Percentiles rank a stretch among this genome's conserved stretches.
These are phyloP conservation scores for Kickxella alabastrina DNA, from an alignment of 192 early-diverging fungal species.

Conservation along the genomic window DNA sequence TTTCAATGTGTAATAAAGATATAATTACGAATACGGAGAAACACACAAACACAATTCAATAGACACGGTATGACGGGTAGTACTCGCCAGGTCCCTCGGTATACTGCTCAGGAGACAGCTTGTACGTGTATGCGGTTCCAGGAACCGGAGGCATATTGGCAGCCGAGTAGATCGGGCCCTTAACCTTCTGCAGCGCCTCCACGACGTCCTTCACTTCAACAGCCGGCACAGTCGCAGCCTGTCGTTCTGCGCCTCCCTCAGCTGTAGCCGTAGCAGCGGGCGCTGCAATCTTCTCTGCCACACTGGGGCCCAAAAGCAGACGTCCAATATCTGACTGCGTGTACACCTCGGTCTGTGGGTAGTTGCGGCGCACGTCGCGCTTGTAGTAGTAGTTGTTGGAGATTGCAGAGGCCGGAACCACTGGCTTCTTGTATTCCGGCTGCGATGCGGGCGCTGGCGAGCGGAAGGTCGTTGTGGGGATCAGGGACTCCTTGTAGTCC, in stretches of 20 bases:
- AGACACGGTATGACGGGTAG: constrained; percentile 52
- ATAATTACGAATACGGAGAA: too few relatives aligned
- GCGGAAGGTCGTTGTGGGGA: constrained; percentile 64
- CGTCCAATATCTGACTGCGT: constrained; percentile 72
- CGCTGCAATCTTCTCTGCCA: constrained; percentile 11
- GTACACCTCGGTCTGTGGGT: constrained; percentile 81
- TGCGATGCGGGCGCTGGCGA: constrained; percentile 58
- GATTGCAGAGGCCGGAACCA: constrained; percentile 61
- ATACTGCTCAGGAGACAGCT: constrained; percentile 46
- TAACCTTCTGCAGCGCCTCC: constrained; percentile 52
- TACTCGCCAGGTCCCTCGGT: constrained; percentile 46
- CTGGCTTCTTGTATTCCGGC: constrained; percentile 55
- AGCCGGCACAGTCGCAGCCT: constrained; percentile 10
- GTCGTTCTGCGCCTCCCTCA: too few relatives aligned
- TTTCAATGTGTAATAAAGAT: too few relatives aligned
- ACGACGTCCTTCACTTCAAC: constrained; percentile 36
- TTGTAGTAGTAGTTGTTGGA: constrained; percentile 86
- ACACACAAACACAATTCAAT: too few relatives aligned
- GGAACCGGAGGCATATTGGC: constrained; percentile 58
- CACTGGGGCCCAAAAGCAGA: constrained; percentile 45
- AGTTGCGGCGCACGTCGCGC: constrained; percentile 87
- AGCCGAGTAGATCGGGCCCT: constrained; percentile 53
- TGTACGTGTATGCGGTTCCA: constrained; percentile 45
- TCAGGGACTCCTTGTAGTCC: constrained; percentile 64
- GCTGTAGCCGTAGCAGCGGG: constrained; percentile 4